These are phyloP conservation scores for Cryomyces antarcticus DNA, from an alignment of 495 filamentous ascomycete species.

Conservation along the genomic window DNA sequence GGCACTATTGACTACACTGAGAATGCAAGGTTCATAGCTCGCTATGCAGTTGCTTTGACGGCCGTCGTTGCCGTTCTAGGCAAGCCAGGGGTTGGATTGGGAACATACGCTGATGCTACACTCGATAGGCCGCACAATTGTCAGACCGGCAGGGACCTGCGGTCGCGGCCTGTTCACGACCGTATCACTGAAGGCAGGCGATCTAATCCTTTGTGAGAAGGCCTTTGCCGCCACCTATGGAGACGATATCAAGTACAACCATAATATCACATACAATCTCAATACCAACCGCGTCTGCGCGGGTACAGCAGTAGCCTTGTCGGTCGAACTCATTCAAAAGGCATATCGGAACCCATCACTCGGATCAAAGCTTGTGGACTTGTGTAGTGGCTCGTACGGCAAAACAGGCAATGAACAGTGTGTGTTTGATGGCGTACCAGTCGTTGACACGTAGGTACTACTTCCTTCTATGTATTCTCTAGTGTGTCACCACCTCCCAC, in stretches of 20 bases:
- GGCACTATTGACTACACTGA: no score
- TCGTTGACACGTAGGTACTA: not conserved
- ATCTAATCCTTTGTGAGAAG: slow-evolving; percentile 3
- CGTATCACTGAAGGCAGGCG: not conserved
- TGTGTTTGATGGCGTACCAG: not conserved
- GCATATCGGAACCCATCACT: not conserved
- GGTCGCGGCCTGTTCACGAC: slow-evolving; percentile 3
- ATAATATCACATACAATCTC: not conserved
- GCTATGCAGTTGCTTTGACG: no score
- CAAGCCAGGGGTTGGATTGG: no score
- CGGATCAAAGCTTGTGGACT: not conserved
- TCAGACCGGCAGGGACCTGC: not conserved
- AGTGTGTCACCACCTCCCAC: no score
- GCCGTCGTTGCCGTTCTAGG: no score
- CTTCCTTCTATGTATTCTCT: not conserved
- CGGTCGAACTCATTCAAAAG: not conserved
- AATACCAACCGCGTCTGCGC: not conserved
- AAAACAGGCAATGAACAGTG: not conserved
- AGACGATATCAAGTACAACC: not conserved
- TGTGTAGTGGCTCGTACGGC: not conserved
- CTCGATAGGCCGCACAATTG: no score
- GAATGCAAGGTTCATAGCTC: no score
- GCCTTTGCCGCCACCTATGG: not conserved
- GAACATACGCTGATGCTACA: no score
- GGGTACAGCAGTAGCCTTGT: not conserved